Base-by-base conservation (phyloP, 331 rosid genomes). In the Prunus yedoensis region DNA sequence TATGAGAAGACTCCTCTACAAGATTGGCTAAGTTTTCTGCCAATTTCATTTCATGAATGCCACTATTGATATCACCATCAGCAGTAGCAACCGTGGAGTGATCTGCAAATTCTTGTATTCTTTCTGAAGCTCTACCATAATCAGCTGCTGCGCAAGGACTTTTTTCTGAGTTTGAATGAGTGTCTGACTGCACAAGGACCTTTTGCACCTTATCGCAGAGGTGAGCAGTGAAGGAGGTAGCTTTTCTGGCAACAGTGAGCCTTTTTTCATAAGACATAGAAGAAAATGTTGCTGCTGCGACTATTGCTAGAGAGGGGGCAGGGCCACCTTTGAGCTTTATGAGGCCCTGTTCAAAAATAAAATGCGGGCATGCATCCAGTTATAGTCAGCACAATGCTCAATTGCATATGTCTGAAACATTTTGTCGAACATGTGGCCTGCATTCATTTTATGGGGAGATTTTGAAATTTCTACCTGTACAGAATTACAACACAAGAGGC, bases 21-120 rank as follows among this genome's bases (percentile, higher is more conserved):
- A 92, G 85, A 32, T 83, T 79, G 46, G 97, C 97, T 15, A 92
- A 81, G 68, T 87, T 83, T 53, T 75, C 66, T 0, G 96, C 96
- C 66, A 91, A 47, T 17, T 80, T 76, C 69, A 68, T 82, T 49
- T 80, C 75, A 66, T 67, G 71, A 51, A 56, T 32, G 50, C 83
- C 74, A 49, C 66, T 70, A 71, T 25, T 35, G 35, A 66, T 56
- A 54, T 69, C 74, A 74, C 72, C 54, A 15, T 60, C 80, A 71
- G 72, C 56, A 18, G 61, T 51, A 14, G 84, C 46, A 9, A 62
- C n/a, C 52, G 65, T 67, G 23, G 79, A 83, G 82, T 74, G 81
- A 20, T 68, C 38, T 45, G 47, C 17, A 20, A 14, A 52, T 59
- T 27, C 69, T 15, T 52, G 80, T 53, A 47, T 46, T 69, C 80